Conservation (phyloP, 169 alveolate genomes). For the Cryptosporidium felis region DNA sequence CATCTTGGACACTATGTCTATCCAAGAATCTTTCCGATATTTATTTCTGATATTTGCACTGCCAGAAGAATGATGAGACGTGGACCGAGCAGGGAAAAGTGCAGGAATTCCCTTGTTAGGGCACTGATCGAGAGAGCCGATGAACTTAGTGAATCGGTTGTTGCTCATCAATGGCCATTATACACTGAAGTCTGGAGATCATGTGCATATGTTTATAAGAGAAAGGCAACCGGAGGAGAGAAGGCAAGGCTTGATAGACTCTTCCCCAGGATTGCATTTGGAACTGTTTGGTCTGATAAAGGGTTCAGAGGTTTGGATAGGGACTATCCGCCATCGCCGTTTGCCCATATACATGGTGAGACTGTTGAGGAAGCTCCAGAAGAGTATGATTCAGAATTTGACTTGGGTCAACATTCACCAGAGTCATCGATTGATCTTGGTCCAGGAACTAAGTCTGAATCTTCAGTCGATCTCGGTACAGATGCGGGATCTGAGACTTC, state of each 20-base stretch:
- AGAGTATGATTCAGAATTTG: neutral
- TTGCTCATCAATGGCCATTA: constrained; percentile 17
- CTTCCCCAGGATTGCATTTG: constrained; percentile 20
- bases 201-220: constrained; percentile 64
- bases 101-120: constrained; percentile 44
- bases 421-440: neutral
- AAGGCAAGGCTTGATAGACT: constrained; percentile 20
- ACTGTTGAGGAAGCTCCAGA: constrained; percentile 59
- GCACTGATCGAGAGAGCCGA: constrained; percentile 56
- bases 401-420: neutral
- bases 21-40: constrained; percentile 65
- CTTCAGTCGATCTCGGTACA: constrained; percentile 35
- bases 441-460: neutral
- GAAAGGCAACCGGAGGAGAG: constrained; percentile 23
- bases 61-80: constrained; percentile 69
- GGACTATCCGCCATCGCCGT: constrained; percentile 14
- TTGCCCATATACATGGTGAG: constrained; percentile 47
- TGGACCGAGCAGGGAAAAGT: constrained; percentile 61
- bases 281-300: constrained; percentile 56
- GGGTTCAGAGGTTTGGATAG: constrained; percentile 7
- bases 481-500: constrained; percentile 22
- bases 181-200: constrained; percentile 65
- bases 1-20: constrained; percentile 43
- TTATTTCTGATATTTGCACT: constrained; percentile 10
- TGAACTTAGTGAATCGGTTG: neutral